phyloP scores from a whole-genome alignment of 2,329 filamentous ascomycete species.

The Iodosphaeria phyllophila region DNA sequence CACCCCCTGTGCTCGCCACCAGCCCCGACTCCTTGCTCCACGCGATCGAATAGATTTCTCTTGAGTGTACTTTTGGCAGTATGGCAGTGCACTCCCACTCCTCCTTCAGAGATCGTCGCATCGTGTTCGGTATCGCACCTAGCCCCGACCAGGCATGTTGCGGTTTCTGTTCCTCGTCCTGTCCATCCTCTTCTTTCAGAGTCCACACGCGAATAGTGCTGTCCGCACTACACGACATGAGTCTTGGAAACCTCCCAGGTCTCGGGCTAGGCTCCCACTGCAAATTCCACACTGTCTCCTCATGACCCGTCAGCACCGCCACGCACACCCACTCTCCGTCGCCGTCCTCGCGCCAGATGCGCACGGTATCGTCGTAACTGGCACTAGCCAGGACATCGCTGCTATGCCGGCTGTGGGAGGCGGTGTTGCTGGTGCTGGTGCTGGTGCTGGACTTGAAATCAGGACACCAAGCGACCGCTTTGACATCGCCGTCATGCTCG shows the following conservation, averaged over 20 bases:
- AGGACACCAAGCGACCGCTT: constrained; percentile 83
- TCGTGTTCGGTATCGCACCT: constrained; percentile 69
- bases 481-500: constrained; percentile 91
- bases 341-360: constrained; percentile 75
- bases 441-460: too few species aligned
- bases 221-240: constrained; percentile 79
- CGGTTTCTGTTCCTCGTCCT: constrained; percentile 17
- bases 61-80: constrained; percentile 58
- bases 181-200: constrained; percentile 33
- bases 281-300: constrained; percentile 77
- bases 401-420: constrained; percentile 26
- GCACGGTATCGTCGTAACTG: constrained; percentile 87
- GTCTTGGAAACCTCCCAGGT: constrained; percentile 31
- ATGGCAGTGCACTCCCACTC: constrained; percentile 62
- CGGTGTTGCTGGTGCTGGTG: constrained; percentile 31
- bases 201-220: constrained; percentile 64
- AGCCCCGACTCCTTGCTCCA: constrained; percentile 69
- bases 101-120: constrained; percentile 61
- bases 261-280: constrained; percentile 42
- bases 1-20: constrained; percentile 76
- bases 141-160: constrained; percentile 21
- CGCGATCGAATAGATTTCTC: constrained; percentile 66
- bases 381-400: constrained; percentile 65
- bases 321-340: constrained; percentile 89
- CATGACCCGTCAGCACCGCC: constrained; percentile 60